Base-by-base conservation (phyloP, 1,139 yeast genomes). In the Pichia sp. region DNA sequence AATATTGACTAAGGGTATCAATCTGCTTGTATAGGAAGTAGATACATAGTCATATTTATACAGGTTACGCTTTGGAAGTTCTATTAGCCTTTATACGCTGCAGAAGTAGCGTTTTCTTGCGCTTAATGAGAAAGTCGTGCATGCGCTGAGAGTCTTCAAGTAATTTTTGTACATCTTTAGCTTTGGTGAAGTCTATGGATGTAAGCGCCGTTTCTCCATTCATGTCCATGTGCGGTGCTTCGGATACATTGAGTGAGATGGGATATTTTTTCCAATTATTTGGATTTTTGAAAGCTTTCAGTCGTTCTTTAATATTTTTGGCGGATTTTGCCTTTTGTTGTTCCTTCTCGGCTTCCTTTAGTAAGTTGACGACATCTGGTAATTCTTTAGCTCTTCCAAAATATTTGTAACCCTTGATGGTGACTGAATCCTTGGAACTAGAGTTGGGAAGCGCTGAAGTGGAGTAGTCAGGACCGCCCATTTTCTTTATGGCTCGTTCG, bases 361-460 rank as follows among this genome's bases (percentile, higher is more conserved):
- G 48, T 24, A 76, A 46, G 42, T 72, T 70, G 42, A 73, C 69
- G 4, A 81, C 88, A 46, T 85, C 95, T 0, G 88, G 84, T 12
- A 87, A 59, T 32, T 85, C 93, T 37, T 74, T 68, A 0, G 96
- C 95, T 33, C 95, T 60, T 0, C 96, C 96, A 59, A 76, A 87
- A 56, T 84, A 87, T 45, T 83, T 60, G 49, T 75, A 77, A 1
- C 87, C 84, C 34, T 74, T 62, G 13, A 64, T 53, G 3, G 53
- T 47, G 8, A 48, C 33, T 0, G 41, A 28, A 7, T 33, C 37
- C 15, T 48, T 41, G 32, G 45, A 4, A 13, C 22, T 30, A 41
- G 40, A 16, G 39, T 44, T 27, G 30, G 17, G 18, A 3, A 6
- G 24, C 17, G 22, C 14, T 8, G 16, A 18, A 19, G 27, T 33